Evolutionary conservation across 805 yeast species (phyloP).

Genomic region (Candida krabiensis): DNA sequence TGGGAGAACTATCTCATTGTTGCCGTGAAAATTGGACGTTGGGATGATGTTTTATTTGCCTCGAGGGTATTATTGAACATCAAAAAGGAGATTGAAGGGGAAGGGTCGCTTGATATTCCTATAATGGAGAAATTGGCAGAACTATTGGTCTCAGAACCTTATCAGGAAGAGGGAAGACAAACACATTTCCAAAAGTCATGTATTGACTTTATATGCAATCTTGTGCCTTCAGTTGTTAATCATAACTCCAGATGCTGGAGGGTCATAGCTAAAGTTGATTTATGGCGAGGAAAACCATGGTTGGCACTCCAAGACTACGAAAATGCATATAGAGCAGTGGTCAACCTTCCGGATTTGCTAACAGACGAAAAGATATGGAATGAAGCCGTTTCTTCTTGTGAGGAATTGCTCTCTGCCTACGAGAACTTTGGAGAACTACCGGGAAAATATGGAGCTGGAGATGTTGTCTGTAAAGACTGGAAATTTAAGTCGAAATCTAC

Average conservation of each 20-base stretch:
- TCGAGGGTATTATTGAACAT: constrained; percentile 60
- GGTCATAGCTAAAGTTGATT: constrained; percentile 76
- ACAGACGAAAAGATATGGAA: constrained; percentile 66
- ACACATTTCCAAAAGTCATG: constrained; percentile 68
- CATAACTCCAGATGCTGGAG: constrained; percentile 74
- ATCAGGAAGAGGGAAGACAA: constrained; percentile 34
- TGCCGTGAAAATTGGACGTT: constrained; percentile 77
- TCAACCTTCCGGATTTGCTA: constrained; percentile 63
- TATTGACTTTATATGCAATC: constrained; percentile 66
- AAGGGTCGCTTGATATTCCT: constrained; percentile 69
- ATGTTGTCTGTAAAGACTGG: constrained; percentile 91
- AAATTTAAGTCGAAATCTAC: constrained; percentile 75
- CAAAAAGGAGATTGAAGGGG: constrained; percentile 57
- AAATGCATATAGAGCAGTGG: constrained; percentile 75
- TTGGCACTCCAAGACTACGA: constrained; percentile 81
- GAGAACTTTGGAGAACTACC: constrained; percentile 83
- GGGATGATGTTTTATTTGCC: constrained; percentile 86
- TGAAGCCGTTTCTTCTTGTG: constrained; percentile 75
- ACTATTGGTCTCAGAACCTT: constrained; percentile 55
- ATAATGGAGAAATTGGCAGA: constrained; percentile 73
- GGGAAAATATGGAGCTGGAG: constrained; percentile 77
- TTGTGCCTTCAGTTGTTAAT: constrained; percentile 69
- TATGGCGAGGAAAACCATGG: constrained; percentile 91
- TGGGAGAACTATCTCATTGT: constrained; percentile 86
- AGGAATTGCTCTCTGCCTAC: constrained; percentile 81